Evolutionary conservation across 441 rosid genomes (phyloP).

Genomic region (Lepidium campestre): DNA sequence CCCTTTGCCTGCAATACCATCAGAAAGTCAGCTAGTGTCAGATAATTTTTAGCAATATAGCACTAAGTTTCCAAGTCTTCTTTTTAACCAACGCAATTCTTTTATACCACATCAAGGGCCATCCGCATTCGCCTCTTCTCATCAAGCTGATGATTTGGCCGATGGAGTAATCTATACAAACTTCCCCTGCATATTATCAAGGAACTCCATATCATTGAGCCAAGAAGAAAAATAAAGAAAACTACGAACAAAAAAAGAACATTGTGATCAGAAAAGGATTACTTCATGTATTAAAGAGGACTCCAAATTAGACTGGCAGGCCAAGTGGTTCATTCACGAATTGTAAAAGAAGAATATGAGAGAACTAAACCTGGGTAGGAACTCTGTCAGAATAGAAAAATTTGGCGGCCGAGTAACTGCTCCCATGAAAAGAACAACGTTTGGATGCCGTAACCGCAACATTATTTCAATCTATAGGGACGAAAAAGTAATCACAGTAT

Average conservation of each 20-base stretch:
- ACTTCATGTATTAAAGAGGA: neutral
- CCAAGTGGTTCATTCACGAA: neutral
- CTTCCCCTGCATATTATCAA: slow-evolving; percentile 67
- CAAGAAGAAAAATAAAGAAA: neutral
- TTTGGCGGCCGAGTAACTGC: slow-evolving; percentile 92
- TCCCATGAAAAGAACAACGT: slow-evolving; percentile 99
- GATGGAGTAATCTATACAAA: slow-evolving; percentile 83
- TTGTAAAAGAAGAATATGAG: slow-evolving; percentile 4
- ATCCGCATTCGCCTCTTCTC: slow-evolving; percentile 85
- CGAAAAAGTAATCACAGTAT: slow-evolving; percentile 8
- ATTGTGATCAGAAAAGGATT: neutral
- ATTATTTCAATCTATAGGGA: slow-evolving; percentile 81
- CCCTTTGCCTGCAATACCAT: slow-evolving; percentile 74
- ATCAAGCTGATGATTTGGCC: slow-evolving; percentile 70
- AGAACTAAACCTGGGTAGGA: slow-evolving; percentile 71
- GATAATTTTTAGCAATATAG: neutral
- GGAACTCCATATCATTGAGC: neutral
- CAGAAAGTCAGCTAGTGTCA: slow-evolving; percentile 6
- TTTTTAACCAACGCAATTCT: slow-evolving; percentile 9
- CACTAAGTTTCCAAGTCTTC: neutral
- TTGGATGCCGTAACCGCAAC: slow-evolving; percentile 94
- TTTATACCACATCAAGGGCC: slow-evolving; percentile 94
- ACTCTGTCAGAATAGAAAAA: slow-evolving; percentile 93
- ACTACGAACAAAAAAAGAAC: neutral
- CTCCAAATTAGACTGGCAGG: neutral